A percentile compares a stretch with the other conserved stretches of the same genome.
Conservation (phyloP, 2,329 filamentous ascomycete species). For the Verticillium nonalfalfae region DNA sequence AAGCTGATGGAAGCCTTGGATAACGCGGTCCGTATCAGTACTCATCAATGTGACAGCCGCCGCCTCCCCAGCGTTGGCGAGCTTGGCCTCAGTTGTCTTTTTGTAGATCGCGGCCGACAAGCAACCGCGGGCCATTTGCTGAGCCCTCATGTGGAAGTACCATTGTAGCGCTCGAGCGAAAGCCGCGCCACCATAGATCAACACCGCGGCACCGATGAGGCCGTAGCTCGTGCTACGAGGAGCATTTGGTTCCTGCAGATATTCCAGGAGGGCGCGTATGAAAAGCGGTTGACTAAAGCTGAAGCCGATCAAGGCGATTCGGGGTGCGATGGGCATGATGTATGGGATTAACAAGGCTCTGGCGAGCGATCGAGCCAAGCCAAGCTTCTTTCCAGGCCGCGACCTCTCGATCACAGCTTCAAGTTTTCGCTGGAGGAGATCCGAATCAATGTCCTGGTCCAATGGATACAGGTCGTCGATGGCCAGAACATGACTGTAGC, state of each 20-base stretch:
- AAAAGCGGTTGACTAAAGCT: constrained; percentile 36
- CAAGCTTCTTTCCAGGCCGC: constrained; percentile 13
- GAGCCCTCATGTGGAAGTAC: constrained; percentile 20
- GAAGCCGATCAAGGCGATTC: constrained; percentile 30
- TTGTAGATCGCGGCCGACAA: constrained; percentile 22
- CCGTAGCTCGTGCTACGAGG: constrained; percentile 20
- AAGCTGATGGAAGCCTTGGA: constrained; percentile 17
- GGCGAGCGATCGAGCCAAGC: constrained; percentile 19
- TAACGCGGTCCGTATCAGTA: constrained; percentile 27
- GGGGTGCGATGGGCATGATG: constrained; percentile 26
- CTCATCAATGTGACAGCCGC: constrained; percentile 31
- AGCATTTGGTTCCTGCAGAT: constrained; percentile 19
- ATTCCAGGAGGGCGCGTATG: constrained; percentile 28
- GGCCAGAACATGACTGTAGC: constrained; percentile 22
- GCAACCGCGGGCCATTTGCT: constrained; percentile 21
- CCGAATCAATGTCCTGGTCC: constrained; percentile 17
- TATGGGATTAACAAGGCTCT: constrained; percentile 23
- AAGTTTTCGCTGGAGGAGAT: not conserved
- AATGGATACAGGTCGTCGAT: constrained; percentile 24
- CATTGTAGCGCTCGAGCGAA: constrained; percentile 23
- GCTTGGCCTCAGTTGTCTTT: constrained; percentile 20
- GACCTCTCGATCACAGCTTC: constrained; percentile 12
- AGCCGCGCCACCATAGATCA: constrained; percentile 26
- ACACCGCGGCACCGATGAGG: constrained; percentile 21
- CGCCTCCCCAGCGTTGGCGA: constrained; percentile 17